Evolutionary conservation across 306 rosid genomes (phyloP).

Genomic region (Crataegus laevigata): DNA sequence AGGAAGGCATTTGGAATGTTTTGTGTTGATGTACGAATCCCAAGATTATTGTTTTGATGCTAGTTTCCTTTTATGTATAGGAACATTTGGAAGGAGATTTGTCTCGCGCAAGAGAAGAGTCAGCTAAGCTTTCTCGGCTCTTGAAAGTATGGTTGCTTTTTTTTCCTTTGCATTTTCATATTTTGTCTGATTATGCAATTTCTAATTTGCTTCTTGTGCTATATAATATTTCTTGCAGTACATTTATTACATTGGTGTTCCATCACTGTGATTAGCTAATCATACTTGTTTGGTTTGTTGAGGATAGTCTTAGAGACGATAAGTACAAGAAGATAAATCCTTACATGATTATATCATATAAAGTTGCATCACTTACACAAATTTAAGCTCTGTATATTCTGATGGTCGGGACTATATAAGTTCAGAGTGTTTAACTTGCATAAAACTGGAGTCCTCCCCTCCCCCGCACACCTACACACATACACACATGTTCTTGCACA

Average conservation of each 20-base stretch:
- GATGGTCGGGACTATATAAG: neutral
- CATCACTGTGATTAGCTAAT: neutral
- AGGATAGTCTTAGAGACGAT: neutral
- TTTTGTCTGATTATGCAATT: neutral
- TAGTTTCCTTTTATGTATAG: slow-evolving; percentile 14
- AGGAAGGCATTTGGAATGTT: slow-evolving; percentile 12
- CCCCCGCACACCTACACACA: too few relatives aligned
- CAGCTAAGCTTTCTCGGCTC: slow-evolving; percentile 53
- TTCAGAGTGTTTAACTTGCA: neutral
- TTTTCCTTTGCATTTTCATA: slow-evolving; percentile 1
- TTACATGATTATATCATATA: neutral
- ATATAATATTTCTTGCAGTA: neutral
- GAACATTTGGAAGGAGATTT: slow-evolving; percentile 81
- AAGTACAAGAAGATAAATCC: neutral
- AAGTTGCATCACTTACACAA: neutral
- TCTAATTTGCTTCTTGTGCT: neutral
- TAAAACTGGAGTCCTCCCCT: neutral
- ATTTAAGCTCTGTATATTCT: neutral
- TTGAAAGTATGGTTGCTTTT: slow-evolving; percentile 43
- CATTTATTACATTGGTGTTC: neutral
- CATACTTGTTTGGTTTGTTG: neutral
- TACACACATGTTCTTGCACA: too few relatives aligned
- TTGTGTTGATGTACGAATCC: neutral
- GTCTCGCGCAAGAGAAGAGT: slow-evolving; percentile 68
- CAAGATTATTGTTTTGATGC: neutral